Conservation (phyloP, 2,329 filamentous ascomycete species). For the Alternaria arbusti region DNA sequence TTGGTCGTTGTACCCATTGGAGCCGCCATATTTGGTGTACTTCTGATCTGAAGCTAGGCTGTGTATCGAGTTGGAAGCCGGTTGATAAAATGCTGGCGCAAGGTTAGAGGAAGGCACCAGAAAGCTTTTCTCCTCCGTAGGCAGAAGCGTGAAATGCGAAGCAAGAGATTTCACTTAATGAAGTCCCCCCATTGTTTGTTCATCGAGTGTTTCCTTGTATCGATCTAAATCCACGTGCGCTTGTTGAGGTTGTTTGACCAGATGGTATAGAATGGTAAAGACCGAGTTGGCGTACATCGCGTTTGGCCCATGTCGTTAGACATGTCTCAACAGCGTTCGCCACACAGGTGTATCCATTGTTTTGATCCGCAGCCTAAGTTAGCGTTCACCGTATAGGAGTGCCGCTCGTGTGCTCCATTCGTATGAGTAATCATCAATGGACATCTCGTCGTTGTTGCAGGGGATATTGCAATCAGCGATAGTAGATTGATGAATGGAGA, state of each 20-base stretch:
- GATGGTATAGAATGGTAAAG: background rate
- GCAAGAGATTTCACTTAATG: background rate
- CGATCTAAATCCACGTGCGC: accelerated
- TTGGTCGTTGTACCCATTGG: background rate
- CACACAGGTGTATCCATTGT: background rate
- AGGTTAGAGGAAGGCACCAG: background rate
- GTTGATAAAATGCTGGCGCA: background rate
- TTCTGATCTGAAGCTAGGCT: background rate
- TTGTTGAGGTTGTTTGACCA: background rate
- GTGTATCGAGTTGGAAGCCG: background rate
- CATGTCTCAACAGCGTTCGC: background rate
- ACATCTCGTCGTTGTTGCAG: background rate
- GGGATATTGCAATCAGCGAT: background rate
- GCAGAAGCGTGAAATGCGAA: background rate
- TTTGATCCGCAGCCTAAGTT: background rate
- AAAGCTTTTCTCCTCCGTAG: background rate
- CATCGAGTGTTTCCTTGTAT: background rate
- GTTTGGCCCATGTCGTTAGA: background rate
- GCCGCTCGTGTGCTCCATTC: background rate
- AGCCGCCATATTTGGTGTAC: background rate
- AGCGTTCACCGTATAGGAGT: background rate
- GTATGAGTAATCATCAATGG: background rate
- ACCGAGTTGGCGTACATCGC: background rate
- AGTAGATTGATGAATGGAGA: background rate
- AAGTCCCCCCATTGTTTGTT: background rate